A percentile compares a stretch with the other conserved stretches of the same genome.
Conservation (phyloP, 345 rosid genomes). For the Brassica cretica region DNA sequence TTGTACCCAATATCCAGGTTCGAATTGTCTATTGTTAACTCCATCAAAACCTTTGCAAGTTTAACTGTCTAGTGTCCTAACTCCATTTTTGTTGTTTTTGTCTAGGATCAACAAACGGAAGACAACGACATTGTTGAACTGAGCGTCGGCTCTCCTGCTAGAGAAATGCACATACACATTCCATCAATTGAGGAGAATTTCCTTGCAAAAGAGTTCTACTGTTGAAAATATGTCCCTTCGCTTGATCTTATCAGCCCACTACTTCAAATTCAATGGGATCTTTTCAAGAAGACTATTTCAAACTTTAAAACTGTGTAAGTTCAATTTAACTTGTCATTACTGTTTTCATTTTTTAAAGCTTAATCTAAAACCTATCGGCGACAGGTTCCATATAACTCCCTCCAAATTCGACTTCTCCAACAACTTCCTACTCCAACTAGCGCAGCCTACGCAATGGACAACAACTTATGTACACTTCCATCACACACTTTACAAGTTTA, state of each 20-base stretch:
- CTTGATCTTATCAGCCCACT: not conserved
- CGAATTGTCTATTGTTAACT: too few relatives aligned
- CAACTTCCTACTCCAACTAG: not conserved
- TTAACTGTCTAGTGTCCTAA: too few relatives aligned
- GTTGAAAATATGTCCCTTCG: not conserved
- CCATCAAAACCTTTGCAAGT: too few relatives aligned
- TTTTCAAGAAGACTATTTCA: not conserved
- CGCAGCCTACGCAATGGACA: not conserved
- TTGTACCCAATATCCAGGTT: too few relatives aligned
- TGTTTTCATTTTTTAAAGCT: not conserved
- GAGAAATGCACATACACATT: not conserved
- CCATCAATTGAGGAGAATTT: not conserved
- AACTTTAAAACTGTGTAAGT: not conserved
- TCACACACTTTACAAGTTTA: too few relatives aligned
- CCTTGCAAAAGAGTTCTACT: not conserved
- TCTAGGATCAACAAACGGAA: not conserved
- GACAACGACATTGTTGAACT: not conserved
- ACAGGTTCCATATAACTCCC: not conserved
- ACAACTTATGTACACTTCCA: not conserved
- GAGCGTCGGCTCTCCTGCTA: not conserved
- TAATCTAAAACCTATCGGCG: not conserved
- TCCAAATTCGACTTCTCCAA: not conserved
- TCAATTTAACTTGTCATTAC: too few relatives aligned
- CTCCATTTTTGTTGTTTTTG: too few relatives aligned
- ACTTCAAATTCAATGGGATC: not conserved